phyloP scores from a whole-genome alignment of 257 asterid species.

The Solanum sparsipilum region DNA sequence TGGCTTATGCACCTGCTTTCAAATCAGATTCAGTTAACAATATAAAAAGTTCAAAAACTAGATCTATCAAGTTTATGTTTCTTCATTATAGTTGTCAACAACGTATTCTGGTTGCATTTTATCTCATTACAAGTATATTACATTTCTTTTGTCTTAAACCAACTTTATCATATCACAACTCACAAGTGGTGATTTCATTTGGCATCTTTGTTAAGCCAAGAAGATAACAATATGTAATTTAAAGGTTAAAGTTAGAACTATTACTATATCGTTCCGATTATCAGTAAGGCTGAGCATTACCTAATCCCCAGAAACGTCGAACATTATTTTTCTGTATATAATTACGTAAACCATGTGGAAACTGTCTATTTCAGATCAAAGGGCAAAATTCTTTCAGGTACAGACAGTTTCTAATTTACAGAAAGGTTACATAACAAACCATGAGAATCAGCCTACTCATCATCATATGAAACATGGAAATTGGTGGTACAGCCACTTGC shows the following conservation, averaged over 20 bases:
- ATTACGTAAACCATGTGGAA: not conserved
- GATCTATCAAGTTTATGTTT: not conserved
- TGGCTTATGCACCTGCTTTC: not conserved
- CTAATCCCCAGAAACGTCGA: not conserved
- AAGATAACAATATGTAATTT: not conserved
- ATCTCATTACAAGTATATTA: not conserved
- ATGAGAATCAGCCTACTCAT: constrained; percentile 21
- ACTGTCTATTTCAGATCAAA: not conserved
- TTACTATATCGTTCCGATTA: not conserved
- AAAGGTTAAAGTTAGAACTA: not conserved
- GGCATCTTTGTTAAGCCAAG: not conserved
- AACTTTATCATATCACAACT: not conserved
- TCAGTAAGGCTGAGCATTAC: not conserved
- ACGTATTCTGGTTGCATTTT: not conserved
- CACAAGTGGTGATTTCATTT: not conserved
- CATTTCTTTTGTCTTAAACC: not conserved
- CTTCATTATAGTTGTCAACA: not conserved
- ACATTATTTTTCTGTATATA: not conserved
- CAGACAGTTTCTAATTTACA: not conserved
- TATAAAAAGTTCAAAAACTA: not conserved
- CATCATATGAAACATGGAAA: constrained; percentile 67
- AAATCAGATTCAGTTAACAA: not conserved
- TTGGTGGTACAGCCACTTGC: constrained; percentile 76
- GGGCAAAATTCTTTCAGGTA: not conserved
- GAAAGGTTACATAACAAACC: not conserved